Evolutionary conservation across 176 grass and related monocot genomes (phyloP).

Genomic region (Musa troglodytarum): DNA sequence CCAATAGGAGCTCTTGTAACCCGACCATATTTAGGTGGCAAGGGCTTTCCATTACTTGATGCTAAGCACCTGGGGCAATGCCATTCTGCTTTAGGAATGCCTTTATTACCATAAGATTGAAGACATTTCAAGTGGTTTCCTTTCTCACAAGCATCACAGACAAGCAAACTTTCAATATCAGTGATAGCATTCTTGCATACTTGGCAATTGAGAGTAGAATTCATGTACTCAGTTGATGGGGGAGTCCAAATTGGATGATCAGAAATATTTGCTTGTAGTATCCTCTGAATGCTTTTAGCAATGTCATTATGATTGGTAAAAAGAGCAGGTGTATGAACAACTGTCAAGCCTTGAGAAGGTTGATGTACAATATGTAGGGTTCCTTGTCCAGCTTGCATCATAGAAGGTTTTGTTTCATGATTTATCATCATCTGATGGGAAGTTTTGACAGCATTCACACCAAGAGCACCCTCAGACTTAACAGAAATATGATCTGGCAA

Average conservation of each 20-base stretch:
- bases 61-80: conserved; percentile 70
- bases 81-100: conserved; percentile 81
- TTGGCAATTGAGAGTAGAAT: conserved; percentile 57
- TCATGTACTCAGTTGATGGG: conserved; percentile 91
- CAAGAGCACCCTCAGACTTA: conserved; percentile 23
- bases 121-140: conserved; percentile 92
- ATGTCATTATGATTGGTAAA: conserved; percentile 64
- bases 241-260: conserved; percentile 78
- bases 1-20: conserved; percentile 66
- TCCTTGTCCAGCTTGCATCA: conserved; percentile 32
- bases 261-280: conserved; percentile 32
- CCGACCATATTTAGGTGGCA: conserved; percentile 98
- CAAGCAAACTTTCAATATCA: conserved; percentile 76
- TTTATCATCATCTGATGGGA: conserved; percentile 35
- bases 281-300: conserved; percentile 56
- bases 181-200: conserved; percentile 65
- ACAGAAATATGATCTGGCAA: conserved; percentile 29
- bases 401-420: conserved; percentile 37
- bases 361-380: conserved; percentile 44
- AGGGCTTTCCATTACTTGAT: conserved; percentile 71
- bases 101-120: conserved; percentile 71
- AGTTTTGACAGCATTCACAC: conserved; percentile 29
- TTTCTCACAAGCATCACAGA: conserved; percentile 97
- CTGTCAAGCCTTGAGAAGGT: conserved; percentile 36
- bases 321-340: conserved; percentile 41